Percentiles rank a stretch among this genome's conserved stretches.
These are phyloP conservation scores for Ustilago crameri DNA, from an alignment of 1,284 basidiomycete genomes.

Conservation along the genomic window DNA sequence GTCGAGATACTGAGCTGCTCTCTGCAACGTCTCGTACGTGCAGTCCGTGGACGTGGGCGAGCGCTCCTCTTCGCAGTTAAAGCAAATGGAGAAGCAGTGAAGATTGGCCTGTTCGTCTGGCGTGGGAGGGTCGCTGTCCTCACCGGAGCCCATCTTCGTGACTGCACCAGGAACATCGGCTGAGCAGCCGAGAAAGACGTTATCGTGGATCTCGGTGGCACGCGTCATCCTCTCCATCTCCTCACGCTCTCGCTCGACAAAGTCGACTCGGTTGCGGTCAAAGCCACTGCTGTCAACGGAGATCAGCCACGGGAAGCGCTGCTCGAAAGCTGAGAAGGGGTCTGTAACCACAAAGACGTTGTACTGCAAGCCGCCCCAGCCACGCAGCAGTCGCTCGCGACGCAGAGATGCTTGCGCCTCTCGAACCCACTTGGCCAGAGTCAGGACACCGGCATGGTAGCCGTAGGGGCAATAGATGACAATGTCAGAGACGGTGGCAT, in stretches of 20 bases:
- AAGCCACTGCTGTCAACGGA: slow-evolving; percentile 71
- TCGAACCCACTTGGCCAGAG: slow-evolving; percentile 56
- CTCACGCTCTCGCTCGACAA: slow-evolving; percentile 77
- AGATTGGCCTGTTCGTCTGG: slow-evolving; percentile 73
- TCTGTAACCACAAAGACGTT: slow-evolving; percentile 86
- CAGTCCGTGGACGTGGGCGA: slow-evolving; percentile 69
- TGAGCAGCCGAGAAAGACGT: slow-evolving; percentile 70
- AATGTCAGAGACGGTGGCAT: slow-evolving; percentile 87
- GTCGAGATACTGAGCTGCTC: slow-evolving; percentile 72
- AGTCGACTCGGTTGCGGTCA: slow-evolving; percentile 70
- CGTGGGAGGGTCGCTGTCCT: slow-evolving; percentile 37
- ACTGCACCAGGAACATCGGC: slow-evolving; percentile 47
- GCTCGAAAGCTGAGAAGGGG: slow-evolving; percentile 73
- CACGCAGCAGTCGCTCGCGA: slow-evolving; percentile 72
- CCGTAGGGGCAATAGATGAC: slow-evolving; percentile 76
- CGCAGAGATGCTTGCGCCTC: slow-evolving; percentile 60
- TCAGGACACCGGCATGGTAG: slow-evolving; percentile 52
- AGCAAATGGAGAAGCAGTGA: slow-evolving; percentile 80
- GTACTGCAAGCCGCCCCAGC: slow-evolving; percentile 76
- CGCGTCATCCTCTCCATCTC: slow-evolving; percentile 89
- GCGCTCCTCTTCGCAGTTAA: slow-evolving; percentile 79
- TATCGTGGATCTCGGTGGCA: slow-evolving; percentile 79
- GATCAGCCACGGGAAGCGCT: slow-evolving; percentile 71
- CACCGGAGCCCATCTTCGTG: slow-evolving; percentile 10
- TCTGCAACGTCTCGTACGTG: slow-evolving; percentile 70